A percentile compares a stretch with the other conserved stretches of the same genome.
Evolutionary conservation across 768 basidiomycete species (phyloP).

Genomic region (Jaapia argillacea): DNA sequence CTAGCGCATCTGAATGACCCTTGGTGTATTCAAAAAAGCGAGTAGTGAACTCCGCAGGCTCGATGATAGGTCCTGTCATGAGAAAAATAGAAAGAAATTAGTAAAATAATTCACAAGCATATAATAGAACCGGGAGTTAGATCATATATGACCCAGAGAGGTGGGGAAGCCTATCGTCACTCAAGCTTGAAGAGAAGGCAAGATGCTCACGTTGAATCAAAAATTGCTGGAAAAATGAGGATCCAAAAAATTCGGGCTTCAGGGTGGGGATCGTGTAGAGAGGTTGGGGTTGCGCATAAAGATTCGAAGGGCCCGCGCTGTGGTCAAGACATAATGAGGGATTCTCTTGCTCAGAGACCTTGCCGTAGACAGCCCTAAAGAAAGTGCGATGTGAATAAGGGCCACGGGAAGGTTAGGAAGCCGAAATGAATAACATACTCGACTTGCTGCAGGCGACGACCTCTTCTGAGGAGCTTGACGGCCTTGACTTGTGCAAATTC

Average conservation of each 20-base stretch:
- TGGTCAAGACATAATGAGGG: conserved; percentile 3
- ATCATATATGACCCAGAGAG: background rate
- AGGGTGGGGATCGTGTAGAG: conserved; percentile 61
- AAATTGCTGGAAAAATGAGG: conserved; percentile 80
- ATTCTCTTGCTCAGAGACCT: conserved; percentile 38
- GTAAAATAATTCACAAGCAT: background rate
- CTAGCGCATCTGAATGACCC: conserved; percentile 45
- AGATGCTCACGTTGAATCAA: conserved; percentile 64
- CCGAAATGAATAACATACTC: conserved; percentile 48
- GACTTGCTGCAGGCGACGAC: conserved; percentile 74
- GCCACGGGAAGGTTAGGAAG: background rate
- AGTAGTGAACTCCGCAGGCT: conserved; percentile 68
- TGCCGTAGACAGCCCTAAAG: conserved; percentile 68
- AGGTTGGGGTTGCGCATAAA: too few species aligned
- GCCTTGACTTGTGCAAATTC: conserved; percentile 89
- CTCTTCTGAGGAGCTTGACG: conserved; percentile 74
- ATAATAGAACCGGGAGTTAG: background rate
- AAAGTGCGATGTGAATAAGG: background rate
- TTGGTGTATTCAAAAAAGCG: conserved; percentile 60
- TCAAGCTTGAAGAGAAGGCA: too few species aligned
- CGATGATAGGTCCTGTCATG: conserved; percentile 70
- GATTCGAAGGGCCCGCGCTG: conserved; percentile 13
- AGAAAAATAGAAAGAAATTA: conserved; percentile 4
- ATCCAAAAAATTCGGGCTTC: conserved; percentile 70
- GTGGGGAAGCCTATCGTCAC: conserved; percentile 4